Base-by-base conservation (phyloP, 352 stramenopile genomes). In the Pythium apleroticum region DNA sequence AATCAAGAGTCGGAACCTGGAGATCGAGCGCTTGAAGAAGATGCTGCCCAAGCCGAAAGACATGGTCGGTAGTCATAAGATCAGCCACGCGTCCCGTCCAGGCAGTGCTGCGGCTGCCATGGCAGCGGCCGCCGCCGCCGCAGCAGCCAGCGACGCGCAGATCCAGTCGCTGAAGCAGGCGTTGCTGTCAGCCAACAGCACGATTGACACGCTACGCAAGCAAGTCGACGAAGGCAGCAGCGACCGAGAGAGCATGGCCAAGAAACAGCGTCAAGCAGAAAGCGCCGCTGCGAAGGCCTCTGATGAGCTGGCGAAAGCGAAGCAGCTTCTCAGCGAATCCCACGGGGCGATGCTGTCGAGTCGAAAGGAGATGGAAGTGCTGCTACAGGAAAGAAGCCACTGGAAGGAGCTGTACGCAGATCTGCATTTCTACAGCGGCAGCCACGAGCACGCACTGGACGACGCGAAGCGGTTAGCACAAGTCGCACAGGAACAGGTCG, bases 21-120 rank as follows among this genome's bases (percentile, higher is more conserved):
- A 91, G 19, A 70, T 76, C 3, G 80, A 82, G 22, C 78, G 79
- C 9, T 41, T 89, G 31, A 82, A 83, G 39, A 86, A 83, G 58
- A 77, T 83, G 20, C 60, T 91, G 20, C 46, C 76, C 11, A 76
- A 71, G 22, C 67, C 66, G 12, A 70, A 52, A 4, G 39, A 43
- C 2, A 59, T 6, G 15, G 20, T 17, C 15, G 24, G 17, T 7
- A 53, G 19, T 6, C 43, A 60, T 6, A 30, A 59, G 41, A 60
- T 39, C 17, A 57, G 2, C 22, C 39, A 25, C 4, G 11, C 37
- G 4, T 14, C 17, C 46, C 28, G 43, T 48, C 61, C 20, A 20
- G 54, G 19, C 31, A 56, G 24, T 63, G 74, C 28, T 17, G 39
- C 39, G 14, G 15, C 39, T 46, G 39, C 39, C 39, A 19, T 37